Base-by-base conservation (phyloP, 2,329 filamentous ascomycete species). In the Lachnellula hyalina region DNA sequence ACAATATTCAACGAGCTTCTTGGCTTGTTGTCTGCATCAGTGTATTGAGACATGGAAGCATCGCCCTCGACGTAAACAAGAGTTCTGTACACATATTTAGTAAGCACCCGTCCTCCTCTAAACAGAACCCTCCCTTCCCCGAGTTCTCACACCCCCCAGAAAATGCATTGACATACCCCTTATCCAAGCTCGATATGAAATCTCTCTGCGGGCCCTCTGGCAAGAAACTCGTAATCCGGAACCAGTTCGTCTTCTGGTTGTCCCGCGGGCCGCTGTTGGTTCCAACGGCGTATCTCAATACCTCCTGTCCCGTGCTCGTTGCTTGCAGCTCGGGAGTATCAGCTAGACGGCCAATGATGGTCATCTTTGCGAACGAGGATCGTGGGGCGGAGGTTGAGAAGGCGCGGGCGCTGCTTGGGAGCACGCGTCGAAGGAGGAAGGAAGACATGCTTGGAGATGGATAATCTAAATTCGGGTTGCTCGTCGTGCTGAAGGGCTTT, bases 41-140 rank as follows among this genome's bases (percentile, higher is more conserved):
- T 81, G 69, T 83, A 93, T 45, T 72, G 76, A 63, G 74, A 78
- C 75, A 93, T 84, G 62, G 75, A 75, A 58, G 86, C 87, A 58
- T 96, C 90, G 45, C 88, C 92, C 72, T 97, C 93, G 49, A 97
- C 77, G 67, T 83, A 90, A 59, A 99, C 79, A 49, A 90, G 76
- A 14, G 90, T 81, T 57, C 92, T 96, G 65, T 58, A 56, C 15
- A 12, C 28, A 21, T 2, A 53, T 32, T 59, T 49, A 63, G 54
- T 28, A 41, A 45, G 21, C 5, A 40, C 34, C 51, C 32, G 34
- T 21, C 46, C 46, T 21, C 42, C 2, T n/a, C 12, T 11, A 11
- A 21, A 47, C 12, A 38, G 35, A 36, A 11, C 19, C 40, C 34
- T 32, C n/a, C 9, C 35, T 21, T 46, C 38, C 28, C 17, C 41